These are phyloP conservation scores for Xylariaceae sp. DNA, from an alignment of 2,329 filamentous ascomycete species.

Conservation along the genomic window DNA sequence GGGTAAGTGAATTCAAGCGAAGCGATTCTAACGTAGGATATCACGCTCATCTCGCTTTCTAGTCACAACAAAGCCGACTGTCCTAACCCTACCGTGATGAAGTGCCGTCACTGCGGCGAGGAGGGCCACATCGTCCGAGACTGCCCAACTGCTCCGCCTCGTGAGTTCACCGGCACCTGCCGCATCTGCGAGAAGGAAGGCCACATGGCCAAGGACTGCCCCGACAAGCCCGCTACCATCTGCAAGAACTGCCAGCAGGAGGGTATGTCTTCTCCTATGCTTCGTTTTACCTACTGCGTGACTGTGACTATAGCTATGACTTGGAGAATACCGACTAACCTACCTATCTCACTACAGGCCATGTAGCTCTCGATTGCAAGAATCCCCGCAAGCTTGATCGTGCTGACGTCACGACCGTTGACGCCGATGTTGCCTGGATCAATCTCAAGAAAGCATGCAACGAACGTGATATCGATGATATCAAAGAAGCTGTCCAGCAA, in stretches of 20 bases:
- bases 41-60: constrained; percentile 15
- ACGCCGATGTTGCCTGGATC: constrained; percentile 53
- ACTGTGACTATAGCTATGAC: background rate
- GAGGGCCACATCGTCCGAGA: constrained; percentile 40
- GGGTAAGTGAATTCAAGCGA: constrained; percentile 34
- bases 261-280: constrained; percentile 38
- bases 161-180: constrained; percentile 44
- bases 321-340: background rate
- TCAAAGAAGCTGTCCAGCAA: constrained; percentile 53
- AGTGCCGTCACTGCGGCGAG: constrained; percentile 45
- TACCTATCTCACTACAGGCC: constrained; percentile 40
- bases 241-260: constrained; percentile 60
- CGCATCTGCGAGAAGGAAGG: constrained; percentile 45
- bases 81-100: constrained; percentile 46
- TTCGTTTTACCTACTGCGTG: background rate
- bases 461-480: constrained; percentile 56
- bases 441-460: constrained; percentile 48
- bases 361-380: constrained; percentile 51
- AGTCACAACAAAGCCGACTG: constrained; percentile 62
- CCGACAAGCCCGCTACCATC: constrained; percentile 47
- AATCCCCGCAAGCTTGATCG: constrained; percentile 56
- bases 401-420: constrained; percentile 42
- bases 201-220: constrained; percentile 58
- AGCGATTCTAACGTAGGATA: constrained; percentile 2
- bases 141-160: constrained; percentile 29